Percentiles rank a stretch among this genome's conserved stretches.
These are phyloP conservation scores for Fusarium aywerte DNA, from an alignment of 2,329 filamentous ascomycete genomes.

Conservation along the genomic window DNA sequence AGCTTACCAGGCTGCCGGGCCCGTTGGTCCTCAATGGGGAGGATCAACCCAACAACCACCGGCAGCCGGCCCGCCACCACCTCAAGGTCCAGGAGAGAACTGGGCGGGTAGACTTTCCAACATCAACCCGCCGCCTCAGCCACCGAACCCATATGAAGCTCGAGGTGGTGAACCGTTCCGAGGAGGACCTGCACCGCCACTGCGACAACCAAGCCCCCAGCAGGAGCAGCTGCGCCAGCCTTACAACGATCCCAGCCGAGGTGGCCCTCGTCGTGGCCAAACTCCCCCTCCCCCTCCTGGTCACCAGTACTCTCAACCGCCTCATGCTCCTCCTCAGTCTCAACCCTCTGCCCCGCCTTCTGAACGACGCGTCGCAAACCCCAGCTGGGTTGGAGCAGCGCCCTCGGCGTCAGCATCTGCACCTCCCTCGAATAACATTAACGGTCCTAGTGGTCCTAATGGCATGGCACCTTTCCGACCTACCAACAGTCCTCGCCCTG, in stretches of 20 bases:
- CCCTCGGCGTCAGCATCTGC: constrained; percentile 55
- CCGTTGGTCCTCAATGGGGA: constrained; percentile 90
- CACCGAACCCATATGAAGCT: constrained; percentile 84
- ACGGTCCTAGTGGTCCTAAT: constrained; percentile 54
- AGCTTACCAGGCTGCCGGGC: constrained; percentile 85
- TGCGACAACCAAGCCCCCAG: constrained; percentile 80
- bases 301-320: constrained; percentile 62
- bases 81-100: constrained; percentile 65
- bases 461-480: constrained; percentile 76
- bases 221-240: constrained; percentile 70
- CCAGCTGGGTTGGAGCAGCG: constrained; percentile 67
- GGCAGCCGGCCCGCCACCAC: constrained; percentile 68
- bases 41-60: constrained; percentile 71
- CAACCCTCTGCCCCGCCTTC: constrained; percentile 61
- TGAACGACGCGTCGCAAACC: constrained; percentile 68
- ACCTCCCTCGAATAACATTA: constrained; percentile 53
- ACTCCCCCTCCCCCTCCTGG: constrained; percentile 51
- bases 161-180: constrained; percentile 71
- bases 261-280: constrained; percentile 59
- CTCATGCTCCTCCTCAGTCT: constrained; percentile 59
- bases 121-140: constrained; percentile 79
- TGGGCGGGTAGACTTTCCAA: constrained; percentile 77
- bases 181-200: constrained; percentile 72
- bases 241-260: constrained; percentile 63
- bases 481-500: constrained; percentile 82